These are phyloP conservation scores for Fusarium continuum DNA, from an alignment of 2,329 filamentous ascomycete genomes.

Conservation along the genomic window DNA sequence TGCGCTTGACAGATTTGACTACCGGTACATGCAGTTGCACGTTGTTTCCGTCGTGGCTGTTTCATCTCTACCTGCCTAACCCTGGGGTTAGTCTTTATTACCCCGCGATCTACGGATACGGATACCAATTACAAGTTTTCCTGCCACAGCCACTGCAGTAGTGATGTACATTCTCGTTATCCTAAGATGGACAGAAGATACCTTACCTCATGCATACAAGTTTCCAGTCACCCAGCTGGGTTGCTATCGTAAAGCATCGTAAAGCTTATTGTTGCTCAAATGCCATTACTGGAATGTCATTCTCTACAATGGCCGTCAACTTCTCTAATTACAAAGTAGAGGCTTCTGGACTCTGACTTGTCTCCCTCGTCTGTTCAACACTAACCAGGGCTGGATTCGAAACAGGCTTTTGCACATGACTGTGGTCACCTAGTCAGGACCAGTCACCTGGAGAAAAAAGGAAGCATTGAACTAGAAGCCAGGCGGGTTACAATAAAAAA, in stretches of 20 bases:
- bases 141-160: neutral
- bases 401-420: constrained; percentile 37
- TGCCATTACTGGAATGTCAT: neutral
- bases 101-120: constrained; percentile 44
- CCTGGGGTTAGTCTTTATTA: constrained; percentile 19
- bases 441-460: constrained; percentile 38
- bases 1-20: neutral
- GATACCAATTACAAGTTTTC: constrained; percentile 5
- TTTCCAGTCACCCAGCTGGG: too few relatives aligned
- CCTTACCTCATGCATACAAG: neutral
- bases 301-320: neutral
- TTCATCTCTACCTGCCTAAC: constrained; percentile 22
- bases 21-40: neutral
- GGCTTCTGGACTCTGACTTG: constrained; percentile 25
- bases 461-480: too few relatives aligned
- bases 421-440: constrained; percentile 28
- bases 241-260: too few relatives aligned
- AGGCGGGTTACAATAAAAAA: too few relatives aligned
- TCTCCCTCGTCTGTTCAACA: constrained; percentile 8
- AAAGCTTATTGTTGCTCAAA: too few relatives aligned
- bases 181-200: neutral
- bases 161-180: neutral
- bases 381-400: neutral
- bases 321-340: neutral
- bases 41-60: constrained; percentile 21